Evolutionary conservation across 257 asterid genomes (phyloP).

Genomic region (Schizonepeta tenuifolia): DNA sequence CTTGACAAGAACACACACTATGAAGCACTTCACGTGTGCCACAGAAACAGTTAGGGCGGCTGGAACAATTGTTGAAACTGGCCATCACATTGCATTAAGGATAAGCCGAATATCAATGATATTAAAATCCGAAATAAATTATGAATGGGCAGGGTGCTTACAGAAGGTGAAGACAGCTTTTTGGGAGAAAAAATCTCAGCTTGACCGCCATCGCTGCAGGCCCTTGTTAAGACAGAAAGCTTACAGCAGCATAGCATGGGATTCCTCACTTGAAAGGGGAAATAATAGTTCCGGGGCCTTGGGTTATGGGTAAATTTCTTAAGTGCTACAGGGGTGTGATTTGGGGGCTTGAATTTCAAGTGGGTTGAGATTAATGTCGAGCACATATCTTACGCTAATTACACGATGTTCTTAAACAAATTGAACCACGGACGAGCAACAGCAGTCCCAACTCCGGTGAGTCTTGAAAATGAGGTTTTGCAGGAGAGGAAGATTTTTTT

Average conservation of each 20-base stretch:
- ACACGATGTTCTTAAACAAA: not conserved
- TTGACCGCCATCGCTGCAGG: slow-evolving; percentile 54
- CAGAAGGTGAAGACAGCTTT: slow-evolving; percentile 50
- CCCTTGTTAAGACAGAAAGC: slow-evolving; percentile 43
- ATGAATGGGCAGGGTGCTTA: slow-evolving; percentile 37
- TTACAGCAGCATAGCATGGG: slow-evolving; percentile 31
- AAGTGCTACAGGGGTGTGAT: slow-evolving; percentile 31
- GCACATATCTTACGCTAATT: slow-evolving; percentile 39
- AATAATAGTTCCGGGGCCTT: slow-evolving; percentile 5
- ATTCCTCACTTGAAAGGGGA: slow-evolving; percentile 25
- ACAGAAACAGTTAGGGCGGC: not conserved
- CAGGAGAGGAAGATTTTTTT: slow-evolving; percentile 18
- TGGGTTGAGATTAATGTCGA: slow-evolving; percentile 42
- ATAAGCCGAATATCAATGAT: not conserved
- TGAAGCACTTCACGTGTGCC: slow-evolving; percentile 16
- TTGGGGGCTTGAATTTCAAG: slow-evolving; percentile 55
- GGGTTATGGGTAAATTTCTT: slow-evolving; percentile 27
- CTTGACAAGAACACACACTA: not conserved
- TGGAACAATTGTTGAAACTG: not conserved
- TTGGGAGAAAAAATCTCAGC: slow-evolving; percentile 48
- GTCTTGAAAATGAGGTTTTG: not conserved
- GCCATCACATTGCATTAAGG: not conserved
- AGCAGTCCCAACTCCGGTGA: too few relatives aligned
- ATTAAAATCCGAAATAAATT: slow-evolving; percentile 14
- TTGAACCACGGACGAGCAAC: not conserved